Evolutionary conservation across 306 rosid species (phyloP).

Genomic region (Rosa multiflora): DNA sequence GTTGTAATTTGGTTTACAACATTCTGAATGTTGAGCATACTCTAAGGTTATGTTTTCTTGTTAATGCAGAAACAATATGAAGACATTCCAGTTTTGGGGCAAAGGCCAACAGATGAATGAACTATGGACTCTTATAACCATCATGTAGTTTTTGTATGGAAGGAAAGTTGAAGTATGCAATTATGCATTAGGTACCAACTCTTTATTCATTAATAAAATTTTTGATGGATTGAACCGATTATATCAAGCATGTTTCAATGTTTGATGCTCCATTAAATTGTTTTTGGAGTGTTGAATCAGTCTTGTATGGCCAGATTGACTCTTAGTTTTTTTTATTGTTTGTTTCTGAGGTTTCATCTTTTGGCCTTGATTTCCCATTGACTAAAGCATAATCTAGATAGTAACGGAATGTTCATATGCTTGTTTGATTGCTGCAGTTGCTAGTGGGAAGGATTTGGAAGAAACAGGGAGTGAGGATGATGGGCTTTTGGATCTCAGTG

Average conservation of each 20-base stretch:
- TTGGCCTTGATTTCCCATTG: background rate
- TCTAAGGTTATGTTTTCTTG: background rate
- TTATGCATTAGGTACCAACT: slow-evolving; percentile 33
- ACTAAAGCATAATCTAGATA: background rate
- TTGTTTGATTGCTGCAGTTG: too few relatives aligned
- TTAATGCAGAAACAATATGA: slow-evolving; percentile 52
- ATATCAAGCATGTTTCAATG: background rate
- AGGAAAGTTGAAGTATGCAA: slow-evolving; percentile 33
- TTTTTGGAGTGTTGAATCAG: too few relatives aligned
- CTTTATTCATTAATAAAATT: slow-evolving; percentile 50
- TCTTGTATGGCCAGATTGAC: background rate
- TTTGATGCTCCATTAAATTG: too few relatives aligned
- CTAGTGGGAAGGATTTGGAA: too few relatives aligned
- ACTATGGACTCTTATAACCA: background rate
- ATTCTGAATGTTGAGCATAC: too few relatives aligned
- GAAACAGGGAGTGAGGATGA: slow-evolving; percentile 95
- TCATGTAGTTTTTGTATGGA: slow-evolving; percentile 9
- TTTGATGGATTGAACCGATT: slow-evolving; percentile 8
- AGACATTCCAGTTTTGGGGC: slow-evolving; percentile 57
- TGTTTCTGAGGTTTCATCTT: background rate
- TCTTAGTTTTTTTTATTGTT: background rate
- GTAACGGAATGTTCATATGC: background rate
- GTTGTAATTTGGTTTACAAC: background rate
- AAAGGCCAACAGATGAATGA: slow-evolving; percentile 51
- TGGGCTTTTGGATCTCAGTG: slow-evolving; percentile 90